Base-by-base conservation (phyloP, 192 early-diverging fungal species). In the Backusella morwellensis region DNA sequence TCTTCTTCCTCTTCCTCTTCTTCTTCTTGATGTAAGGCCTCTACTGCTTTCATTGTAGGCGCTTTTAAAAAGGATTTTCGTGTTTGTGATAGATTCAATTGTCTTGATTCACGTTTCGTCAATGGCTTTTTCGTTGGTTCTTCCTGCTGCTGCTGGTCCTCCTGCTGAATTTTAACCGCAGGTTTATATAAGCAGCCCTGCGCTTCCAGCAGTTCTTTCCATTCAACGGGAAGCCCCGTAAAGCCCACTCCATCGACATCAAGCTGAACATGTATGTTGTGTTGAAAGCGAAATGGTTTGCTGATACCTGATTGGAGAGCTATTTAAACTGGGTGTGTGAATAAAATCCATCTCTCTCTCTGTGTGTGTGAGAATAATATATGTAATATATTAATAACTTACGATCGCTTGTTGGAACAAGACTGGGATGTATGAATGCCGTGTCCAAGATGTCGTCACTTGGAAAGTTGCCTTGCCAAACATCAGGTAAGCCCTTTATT, bases 371-470 rank as follows among this genome's bases (percentile, higher is more conserved):
- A 73, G 26, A 73, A 59, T 54, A 73, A 54, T 35, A 26, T 34
- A 8, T n/a, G 12, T 32, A n/a, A n/a, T 50, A n/a, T 50, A 40
- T 50, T 50, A 50, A n/a, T 6, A 50, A 32, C 52, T 73, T 73
- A 35, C 72, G 19, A 12, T 73, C 47, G 19, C 35, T 56, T 54
- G 52, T 75, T 40, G 87, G 87, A 14, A 88, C 87, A 35, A 88
- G 84, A 75, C 84, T 82, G 7, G 87, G 87, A 35, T 84, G 85
- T 70, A 88, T 85, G 44, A 80, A 86, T 19, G 82, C 83, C 15
- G 87, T 88, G 70, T 88, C 80, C 8, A 88, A 68, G 5, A 86
- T 79, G 78, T 87, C 87, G 66, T 88, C 87, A 21, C 86, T 86
- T 15, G 84, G 86, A 15, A 88, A 73, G 14, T 74, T 82, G 34